phyloP scores from a whole-genome alignment of 2,329 filamentous ascomycete species.

The Torrubiella hemipterigena region DNA sequence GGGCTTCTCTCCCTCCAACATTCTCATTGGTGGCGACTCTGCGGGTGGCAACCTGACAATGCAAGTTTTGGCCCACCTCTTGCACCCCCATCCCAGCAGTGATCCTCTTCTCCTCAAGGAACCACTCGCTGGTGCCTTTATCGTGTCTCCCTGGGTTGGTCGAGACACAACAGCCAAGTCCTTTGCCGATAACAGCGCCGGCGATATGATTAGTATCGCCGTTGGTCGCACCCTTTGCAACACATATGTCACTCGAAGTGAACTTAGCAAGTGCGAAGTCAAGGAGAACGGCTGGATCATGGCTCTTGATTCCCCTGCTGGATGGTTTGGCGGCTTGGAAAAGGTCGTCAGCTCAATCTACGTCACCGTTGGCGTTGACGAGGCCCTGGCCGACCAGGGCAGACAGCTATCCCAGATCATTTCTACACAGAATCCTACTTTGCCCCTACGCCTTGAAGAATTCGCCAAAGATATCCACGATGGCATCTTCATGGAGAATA shows the following conservation, averaged over 20 bases:
- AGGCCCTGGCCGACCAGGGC: slow-evolving; percentile 18
- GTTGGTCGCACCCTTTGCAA: slow-evolving; percentile 6
- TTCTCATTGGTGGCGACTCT: slow-evolving; percentile 25
- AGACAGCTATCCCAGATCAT: slow-evolving; percentile 13
- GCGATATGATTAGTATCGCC: slow-evolving; percentile 19
- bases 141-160: slow-evolving; percentile 21
- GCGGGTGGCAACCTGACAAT: slow-evolving; percentile 21
- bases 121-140: slow-evolving; percentile 17
- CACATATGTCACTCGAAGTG: neutral
- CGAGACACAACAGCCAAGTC: slow-evolving; percentile 10
- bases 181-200: slow-evolving; percentile 13
- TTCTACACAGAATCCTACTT: slow-evolving; percentile 6
- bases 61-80: slow-evolving; percentile 19
- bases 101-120: slow-evolving; percentile 10
- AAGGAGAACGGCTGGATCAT: slow-evolving; percentile 5
- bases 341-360: slow-evolving; percentile 13
- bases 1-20: slow-evolving; percentile 15
- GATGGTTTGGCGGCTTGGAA: slow-evolving; percentile 16
- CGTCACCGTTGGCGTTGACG: slow-evolving; percentile 19
- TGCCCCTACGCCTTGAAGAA: slow-evolving; percentile 16
- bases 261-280: slow-evolving; percentile 9
- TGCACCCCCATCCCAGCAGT: slow-evolving; percentile 16
- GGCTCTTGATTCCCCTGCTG: slow-evolving; percentile 3
- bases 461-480: slow-evolving; percentile 16
- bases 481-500: neutral